A percentile compares a stretch with the other conserved stretches of the same genome.
These are phyloP conservation scores for Musa balbisiana DNA, from an alignment of 202 grass and related monocot genomes.

Conservation along the genomic window DNA sequence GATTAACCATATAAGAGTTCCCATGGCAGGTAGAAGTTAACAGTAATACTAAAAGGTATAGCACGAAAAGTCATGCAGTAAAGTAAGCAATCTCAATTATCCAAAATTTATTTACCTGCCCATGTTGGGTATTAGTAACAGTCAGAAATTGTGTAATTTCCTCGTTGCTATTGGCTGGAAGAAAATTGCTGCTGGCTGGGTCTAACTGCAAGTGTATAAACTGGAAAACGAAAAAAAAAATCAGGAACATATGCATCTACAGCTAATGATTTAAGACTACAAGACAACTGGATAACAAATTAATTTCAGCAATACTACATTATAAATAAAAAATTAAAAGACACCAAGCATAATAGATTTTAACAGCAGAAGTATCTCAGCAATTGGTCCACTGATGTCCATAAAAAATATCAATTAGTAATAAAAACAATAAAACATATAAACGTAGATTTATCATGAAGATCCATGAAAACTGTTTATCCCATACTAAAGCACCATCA, in stretches of 20 bases:
- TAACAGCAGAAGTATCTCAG: too few relatives aligned
- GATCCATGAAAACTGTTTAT: too few relatives aligned
- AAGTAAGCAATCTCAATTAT: not conserved
- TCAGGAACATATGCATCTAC: not conserved
- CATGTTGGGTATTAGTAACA: constrained; percentile 82
- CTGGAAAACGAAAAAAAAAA: constrained; percentile 24
- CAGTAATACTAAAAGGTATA: not conserved
- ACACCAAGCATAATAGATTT: not conserved
- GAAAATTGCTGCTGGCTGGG: constrained; percentile 68
- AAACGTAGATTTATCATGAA: too few relatives aligned
- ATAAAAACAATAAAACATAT: too few relatives aligned
- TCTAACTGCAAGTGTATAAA: constrained; percentile 81
- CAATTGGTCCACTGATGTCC: too few relatives aligned
- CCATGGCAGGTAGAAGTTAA: not conserved
- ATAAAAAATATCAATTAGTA: too few relatives aligned
- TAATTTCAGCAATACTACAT: not conserved
- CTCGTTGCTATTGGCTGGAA: constrained; percentile 58
- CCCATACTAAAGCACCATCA: too few relatives aligned
- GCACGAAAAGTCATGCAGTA: too few relatives aligned
- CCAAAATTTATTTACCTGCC: constrained; percentile 48
- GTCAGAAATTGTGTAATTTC: constrained; percentile 57
- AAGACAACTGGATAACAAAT: not conserved
- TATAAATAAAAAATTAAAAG: not conserved
- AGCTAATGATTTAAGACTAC: not conserved
- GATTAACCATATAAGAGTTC: too few relatives aligned